Conservation (phyloP, 306 rosid species). For the Oxytropis ochrocephala region DNA sequence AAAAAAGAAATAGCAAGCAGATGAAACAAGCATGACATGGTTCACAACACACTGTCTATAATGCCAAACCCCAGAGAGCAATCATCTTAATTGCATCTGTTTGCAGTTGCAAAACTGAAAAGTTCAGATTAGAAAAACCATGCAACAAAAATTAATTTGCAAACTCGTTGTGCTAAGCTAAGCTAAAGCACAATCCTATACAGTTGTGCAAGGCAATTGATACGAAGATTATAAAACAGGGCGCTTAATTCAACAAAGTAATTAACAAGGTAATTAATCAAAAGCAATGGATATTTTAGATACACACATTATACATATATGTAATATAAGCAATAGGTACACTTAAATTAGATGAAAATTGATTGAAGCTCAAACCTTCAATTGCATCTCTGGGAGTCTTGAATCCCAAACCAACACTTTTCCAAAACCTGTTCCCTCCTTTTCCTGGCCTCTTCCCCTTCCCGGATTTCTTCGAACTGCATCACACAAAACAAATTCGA, state of each 20-base stretch:
- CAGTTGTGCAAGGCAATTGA: not conserved
- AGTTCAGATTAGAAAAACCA: not conserved
- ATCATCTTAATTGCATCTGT: not conserved
- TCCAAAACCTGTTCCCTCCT: slow-evolving; percentile 58
- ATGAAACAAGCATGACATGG: not conserved
- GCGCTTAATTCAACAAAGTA: not conserved
- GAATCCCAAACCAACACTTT: slow-evolving; percentile 52
- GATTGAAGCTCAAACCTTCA: slow-evolving; percentile 29
- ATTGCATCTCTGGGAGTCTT: slow-evolving; percentile 65
- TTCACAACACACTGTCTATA: not conserved
- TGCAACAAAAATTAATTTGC: not conserved
- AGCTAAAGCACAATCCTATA: not conserved
- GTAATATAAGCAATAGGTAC: too few relatives aligned
- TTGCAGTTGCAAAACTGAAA: not conserved
- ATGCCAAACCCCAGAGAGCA: not conserved
- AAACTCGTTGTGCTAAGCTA: not conserved
- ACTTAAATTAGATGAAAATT: not conserved
- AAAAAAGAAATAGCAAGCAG: not conserved
- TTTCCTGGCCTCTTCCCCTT: slow-evolving; percentile 30
- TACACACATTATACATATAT: too few relatives aligned
- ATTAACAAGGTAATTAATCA: not conserved
- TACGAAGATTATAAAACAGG: not conserved
- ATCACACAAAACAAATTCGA: not conserved
- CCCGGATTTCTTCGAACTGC: not conserved
- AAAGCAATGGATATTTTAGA: too few relatives aligned